These are phyloP conservation scores for Suhomyces bribrorum DNA, from an alignment of 1,139 yeast species.

Conservation along the genomic window DNA sequence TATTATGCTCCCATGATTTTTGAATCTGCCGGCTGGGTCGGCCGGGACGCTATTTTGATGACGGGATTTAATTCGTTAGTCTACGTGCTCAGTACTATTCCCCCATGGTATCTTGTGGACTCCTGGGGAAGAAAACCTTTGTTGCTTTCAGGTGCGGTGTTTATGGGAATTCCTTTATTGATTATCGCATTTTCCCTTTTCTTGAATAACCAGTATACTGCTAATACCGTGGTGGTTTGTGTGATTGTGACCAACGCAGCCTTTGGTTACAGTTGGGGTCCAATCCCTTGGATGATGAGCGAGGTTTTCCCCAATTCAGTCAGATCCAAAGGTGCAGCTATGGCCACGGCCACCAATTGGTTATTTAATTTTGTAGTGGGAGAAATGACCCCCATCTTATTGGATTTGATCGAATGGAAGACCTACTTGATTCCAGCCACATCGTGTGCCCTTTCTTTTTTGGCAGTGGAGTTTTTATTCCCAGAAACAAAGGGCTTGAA, in stretches of 20 bases:
- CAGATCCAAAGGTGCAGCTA: conserved; percentile 90
- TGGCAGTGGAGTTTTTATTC: conserved; percentile 66
- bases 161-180: conserved; percentile 74
- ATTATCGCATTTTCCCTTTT: conserved; percentile 67
- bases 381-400: conserved; percentile 82
- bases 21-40: conserved; percentile 94
- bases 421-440: conserved; percentile 79
- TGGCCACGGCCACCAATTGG: conserved; percentile 94
- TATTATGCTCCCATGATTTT: conserved; percentile 93
- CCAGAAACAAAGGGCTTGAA: conserved; percentile 92
- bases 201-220: conserved; percentile 61
- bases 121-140: conserved; percentile 89
- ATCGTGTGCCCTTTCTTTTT: conserved; percentile 68
- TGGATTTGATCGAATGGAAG: conserved; percentile 75
- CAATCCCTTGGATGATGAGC: conserved; percentile 91
- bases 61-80: conserved; percentile 86
- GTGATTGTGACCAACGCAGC: conserved; percentile 82
- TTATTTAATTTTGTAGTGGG: conserved; percentile 92
- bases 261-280: conserved; percentile 92
- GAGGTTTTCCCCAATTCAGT: conserved; percentile 86
- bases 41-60: conserved; percentile 85
- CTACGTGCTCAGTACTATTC: conserved; percentile 73
- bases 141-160: conserved; percentile 70
- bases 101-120: conserved; percentile 92
- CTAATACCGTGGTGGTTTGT: conserved; percentile 69